These are phyloP conservation scores for Podosphaera leucotricha DNA, from an alignment of 2,329 filamentous ascomycete genomes.

Conservation along the genomic window DNA sequence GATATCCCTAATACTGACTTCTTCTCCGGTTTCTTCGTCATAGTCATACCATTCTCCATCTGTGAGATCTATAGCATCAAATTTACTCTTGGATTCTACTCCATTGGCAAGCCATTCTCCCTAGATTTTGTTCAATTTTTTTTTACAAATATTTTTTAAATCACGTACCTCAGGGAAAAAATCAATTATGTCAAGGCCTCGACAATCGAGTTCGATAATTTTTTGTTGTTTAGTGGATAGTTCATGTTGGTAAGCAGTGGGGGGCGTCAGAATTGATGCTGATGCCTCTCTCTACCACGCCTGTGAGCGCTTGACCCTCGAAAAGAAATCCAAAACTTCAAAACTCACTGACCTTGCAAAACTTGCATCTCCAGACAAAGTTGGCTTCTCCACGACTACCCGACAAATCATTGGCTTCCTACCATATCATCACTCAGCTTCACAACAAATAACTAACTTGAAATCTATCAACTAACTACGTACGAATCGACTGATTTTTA, in stretches of 20 bases:
- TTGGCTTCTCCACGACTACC: constrained; percentile 90
- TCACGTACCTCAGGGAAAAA: constrained; percentile 63
- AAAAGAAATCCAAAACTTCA: no score
- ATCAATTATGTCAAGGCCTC: constrained; percentile 74
- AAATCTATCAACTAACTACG: neutral
- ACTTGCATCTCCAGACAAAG: constrained; percentile 99
- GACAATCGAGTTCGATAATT: constrained; percentile 78
- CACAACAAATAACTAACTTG: neutral
- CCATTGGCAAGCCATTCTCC: constrained; percentile 81
- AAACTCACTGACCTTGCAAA: constrained; percentile 52
- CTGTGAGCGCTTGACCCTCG: no score
- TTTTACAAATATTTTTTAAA: neutral
- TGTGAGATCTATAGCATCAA: constrained; percentile 53
- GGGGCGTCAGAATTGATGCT: constrained; percentile 55
- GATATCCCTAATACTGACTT: constrained; percentile 78
- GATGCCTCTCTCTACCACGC: constrained; percentile 49
- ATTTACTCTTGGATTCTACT: constrained; percentile 56
- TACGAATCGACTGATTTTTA: constrained; percentile 75
- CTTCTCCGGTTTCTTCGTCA: constrained; percentile 76
- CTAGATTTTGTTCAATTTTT: constrained; percentile 20
- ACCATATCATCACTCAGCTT: neutral
- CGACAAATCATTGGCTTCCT: constrained; percentile 80
- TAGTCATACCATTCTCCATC: constrained; percentile 98
- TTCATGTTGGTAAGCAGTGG: constrained; percentile 43
- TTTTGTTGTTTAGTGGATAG: constrained; percentile 55